Base-by-base conservation (phyloP, 345 rosid species). In the Lepidium aucheri region DNA sequence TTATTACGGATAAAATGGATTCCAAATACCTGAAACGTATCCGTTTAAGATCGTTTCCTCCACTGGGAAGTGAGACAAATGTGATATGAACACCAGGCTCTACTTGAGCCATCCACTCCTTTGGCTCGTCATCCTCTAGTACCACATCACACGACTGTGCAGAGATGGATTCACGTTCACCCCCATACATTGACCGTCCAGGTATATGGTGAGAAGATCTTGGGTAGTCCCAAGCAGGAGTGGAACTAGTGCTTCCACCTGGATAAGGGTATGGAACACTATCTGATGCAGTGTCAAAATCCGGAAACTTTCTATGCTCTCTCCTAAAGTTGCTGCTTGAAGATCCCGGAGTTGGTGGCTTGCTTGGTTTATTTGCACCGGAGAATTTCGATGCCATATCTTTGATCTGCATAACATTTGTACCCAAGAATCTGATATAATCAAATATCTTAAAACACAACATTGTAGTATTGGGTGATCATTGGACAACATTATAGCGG, bases 71-170 rank as follows among this genome's bases (percentile, higher is more conserved):
- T 22, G 99, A 88, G 38, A 86, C 86, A 9, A 94, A 94, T 24
- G 99, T 94, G 11, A 94, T 91, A 54, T 95, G 95, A 70, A 94
- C 97, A 12, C 99, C 99, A 0, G 99, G 99, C 75, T 94, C 99
- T 11, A 94, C 99, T 77, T 91, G 99, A 32, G 99, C 97, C 96
- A 94, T 84, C 99, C 99, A 94, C 47, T 94, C 99, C 74, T 94
- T 90, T 24, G 95, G 80, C 71, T 86, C 89, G 33, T 87, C 95
- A 50, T 90, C 93, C 50, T 90, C 97, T 32, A 88, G 62, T 20
- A 86, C 87, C 32, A 85, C 82, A 65, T 88, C 97, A 46, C 86
- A 79, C 3, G 93, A 82, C 70, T 79, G 82, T 4, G 82, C 86
- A 7, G 93, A 89, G 72, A 85, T 28, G 14, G 91, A 77, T 36